Conservation (phyloP, 108 stramenopile species). For the Cylindrotheca closterium region DNA sequence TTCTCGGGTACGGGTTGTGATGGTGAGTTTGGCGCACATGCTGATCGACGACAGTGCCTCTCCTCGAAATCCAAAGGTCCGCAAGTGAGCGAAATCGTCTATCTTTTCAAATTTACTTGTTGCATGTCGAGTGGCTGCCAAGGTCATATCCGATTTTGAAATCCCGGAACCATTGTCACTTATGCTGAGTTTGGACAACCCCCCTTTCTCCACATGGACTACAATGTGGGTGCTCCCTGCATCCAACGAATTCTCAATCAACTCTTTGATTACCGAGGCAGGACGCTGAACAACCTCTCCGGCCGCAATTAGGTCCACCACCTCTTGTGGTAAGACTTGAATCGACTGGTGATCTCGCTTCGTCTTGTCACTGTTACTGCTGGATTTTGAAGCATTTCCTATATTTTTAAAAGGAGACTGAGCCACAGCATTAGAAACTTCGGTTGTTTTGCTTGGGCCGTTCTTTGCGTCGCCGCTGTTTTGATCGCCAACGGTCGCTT, state of each 20-base stretch:
- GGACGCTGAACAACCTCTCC: slow-evolving; percentile 99
- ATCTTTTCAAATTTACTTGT: slow-evolving; percentile 88
- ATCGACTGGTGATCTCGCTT: slow-evolving; percentile 16
- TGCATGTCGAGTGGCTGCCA: slow-evolving; percentile 95
- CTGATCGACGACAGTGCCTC: slow-evolving; percentile 89
- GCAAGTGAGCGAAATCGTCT: slow-evolving; percentile 74
- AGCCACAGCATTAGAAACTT: too few relatives aligned
- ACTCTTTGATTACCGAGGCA: slow-evolving; percentile 92
- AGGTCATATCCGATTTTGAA: slow-evolving; percentile 56
- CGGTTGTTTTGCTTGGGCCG: too few relatives aligned
- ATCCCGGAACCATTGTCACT: slow-evolving; percentile 82
- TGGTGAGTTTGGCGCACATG: slow-evolving; percentile 58
- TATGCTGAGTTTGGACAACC: slow-evolving; percentile 38
- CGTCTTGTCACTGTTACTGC: too few relatives aligned
- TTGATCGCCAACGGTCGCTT: too few relatives aligned
- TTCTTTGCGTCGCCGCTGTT: too few relatives aligned
- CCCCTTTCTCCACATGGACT: slow-evolving; percentile 29
- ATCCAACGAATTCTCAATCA: slow-evolving; percentile 96
- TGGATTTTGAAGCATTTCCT: too few relatives aligned
- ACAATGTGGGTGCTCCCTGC: slow-evolving; percentile 66
- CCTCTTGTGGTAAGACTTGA: slow-evolving; percentile 61
- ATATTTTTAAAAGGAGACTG: too few relatives aligned
- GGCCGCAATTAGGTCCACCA: slow-evolving; percentile 96
- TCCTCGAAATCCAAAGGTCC: slow-evolving; percentile 98
- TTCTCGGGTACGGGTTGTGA: slow-evolving; percentile 36